These are phyloP conservation scores for Boletus eberwhitei DNA, from an alignment of 768 basidiomycete genomes.

Conservation along the genomic window DNA sequence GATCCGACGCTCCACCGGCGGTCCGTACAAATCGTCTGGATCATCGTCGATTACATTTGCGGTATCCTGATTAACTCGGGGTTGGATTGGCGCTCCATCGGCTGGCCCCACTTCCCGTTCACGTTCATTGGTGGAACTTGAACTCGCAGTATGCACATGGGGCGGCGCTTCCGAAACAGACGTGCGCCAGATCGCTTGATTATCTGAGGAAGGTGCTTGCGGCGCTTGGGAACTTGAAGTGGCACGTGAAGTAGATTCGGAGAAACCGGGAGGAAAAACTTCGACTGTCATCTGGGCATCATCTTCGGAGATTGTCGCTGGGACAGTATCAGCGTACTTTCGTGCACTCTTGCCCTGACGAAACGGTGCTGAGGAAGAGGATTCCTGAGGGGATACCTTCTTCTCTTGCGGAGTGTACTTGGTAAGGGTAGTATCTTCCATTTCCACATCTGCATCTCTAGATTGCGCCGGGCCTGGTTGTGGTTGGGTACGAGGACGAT, in stretches of 20 bases:
- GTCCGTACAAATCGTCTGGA: constrained; percentile 28
- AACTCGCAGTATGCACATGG: not conserved
- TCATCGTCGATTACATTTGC: constrained; percentile 15
- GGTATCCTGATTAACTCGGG: not conserved
- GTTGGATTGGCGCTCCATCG: not conserved
- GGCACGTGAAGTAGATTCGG: not conserved
- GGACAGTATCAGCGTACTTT: not conserved
- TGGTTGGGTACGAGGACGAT: not conserved
- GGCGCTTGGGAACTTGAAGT: not conserved
- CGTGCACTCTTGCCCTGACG: not conserved
- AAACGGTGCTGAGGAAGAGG: not conserved
- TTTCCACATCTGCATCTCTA: constrained; percentile 4
- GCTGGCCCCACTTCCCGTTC: not conserved
- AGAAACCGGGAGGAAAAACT: not conserved
- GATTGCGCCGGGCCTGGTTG: not conserved
- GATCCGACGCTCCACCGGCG: constrained; percentile 24
- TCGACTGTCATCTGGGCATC: constrained; percentile 17
- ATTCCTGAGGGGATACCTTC: not conserved
- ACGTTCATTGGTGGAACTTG: not conserved
- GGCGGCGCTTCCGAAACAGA: not conserved
- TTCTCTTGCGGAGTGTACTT: not conserved
- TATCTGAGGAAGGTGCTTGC: not conserved
- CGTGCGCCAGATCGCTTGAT: not conserved
- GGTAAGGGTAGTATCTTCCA: not conserved
- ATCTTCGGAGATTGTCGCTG: not conserved